phyloP scores from a whole-genome alignment of 2,329 filamentous ascomycete species.

The Microdochium bolleyi region DNA sequence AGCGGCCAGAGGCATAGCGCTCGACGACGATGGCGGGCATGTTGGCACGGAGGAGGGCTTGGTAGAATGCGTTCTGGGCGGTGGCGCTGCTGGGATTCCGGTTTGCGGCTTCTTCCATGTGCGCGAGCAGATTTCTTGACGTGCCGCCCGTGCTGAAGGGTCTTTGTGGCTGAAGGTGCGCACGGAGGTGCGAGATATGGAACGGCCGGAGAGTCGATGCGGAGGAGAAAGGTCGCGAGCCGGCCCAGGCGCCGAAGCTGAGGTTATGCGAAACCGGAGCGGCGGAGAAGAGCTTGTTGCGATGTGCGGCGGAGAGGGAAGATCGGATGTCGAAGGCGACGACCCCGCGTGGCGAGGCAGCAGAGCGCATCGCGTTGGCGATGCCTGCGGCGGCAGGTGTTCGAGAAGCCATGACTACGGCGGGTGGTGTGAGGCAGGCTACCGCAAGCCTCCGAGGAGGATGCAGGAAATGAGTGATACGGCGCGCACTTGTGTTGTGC shows the following conservation, averaged over 20 bases:
- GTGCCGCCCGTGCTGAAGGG: slow-evolving; percentile 39
- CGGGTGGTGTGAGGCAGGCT: background rate
- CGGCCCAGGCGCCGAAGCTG: slow-evolving; percentile 9
- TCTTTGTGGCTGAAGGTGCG: slow-evolving; percentile 17
- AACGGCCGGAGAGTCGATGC: slow-evolving; percentile 9
- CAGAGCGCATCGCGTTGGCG: slow-evolving; percentile 19
- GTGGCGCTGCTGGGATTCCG: slow-evolving; percentile 82
- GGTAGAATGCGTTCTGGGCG: slow-evolving; percentile 90
- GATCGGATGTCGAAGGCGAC: slow-evolving; percentile 20
- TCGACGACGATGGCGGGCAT: slow-evolving; percentile 92
- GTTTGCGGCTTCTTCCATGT: slow-evolving; percentile 86
- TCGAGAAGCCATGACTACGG: slow-evolving; percentile 20
- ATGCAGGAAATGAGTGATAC: background rate
- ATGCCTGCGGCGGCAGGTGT: slow-evolving; percentile 25
- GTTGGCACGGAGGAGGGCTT: slow-evolving; percentile 80
- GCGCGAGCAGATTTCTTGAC: slow-evolving; percentile 63
- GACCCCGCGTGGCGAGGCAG: slow-evolving; percentile 22
- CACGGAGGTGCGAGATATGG: slow-evolving; percentile 4
- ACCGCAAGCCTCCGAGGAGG: slow-evolving; percentile 1
- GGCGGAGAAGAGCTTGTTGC: slow-evolving; percentile 17
- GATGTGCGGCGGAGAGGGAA: slow-evolving; percentile 20
- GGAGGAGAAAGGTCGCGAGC: slow-evolving; percentile 15
- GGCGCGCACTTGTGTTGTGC: background rate
- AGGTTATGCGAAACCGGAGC: slow-evolving; percentile 17
- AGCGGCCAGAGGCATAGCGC: slow-evolving; percentile 78